Base-by-base conservation (phyloP, 2,329 filamentous ascomycete genomes). In the Fusarium algeriense region DNA sequence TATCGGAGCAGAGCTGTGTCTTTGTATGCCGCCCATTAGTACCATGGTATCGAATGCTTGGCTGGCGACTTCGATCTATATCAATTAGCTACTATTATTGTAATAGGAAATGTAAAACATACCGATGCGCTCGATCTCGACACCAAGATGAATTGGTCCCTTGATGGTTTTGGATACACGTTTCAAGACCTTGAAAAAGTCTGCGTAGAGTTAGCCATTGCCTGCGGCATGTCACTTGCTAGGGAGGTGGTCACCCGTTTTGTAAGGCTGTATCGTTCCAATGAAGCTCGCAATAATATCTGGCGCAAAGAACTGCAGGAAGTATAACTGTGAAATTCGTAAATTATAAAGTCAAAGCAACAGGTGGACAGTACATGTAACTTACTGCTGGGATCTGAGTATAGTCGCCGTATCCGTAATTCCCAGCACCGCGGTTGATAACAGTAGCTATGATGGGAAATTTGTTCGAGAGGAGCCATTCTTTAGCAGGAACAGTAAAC, bases 371-470 rank as follows among this genome's bases (percentile, higher is more conserved):
- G 37, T 4, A 7, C 40, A 20, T 14, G 1, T 14, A 15, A 6
- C 43, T 26, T 19, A 49, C 55, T 12, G 34, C 19, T 3, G 55
- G 55, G 5, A 58, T 23, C 6, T 50, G 17, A 23, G 55, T 50
- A n/a, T 41, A 58, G 44, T 50, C 55, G 2, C 44, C 44, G 5
- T 58, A 58, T 50, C 55, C 55, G 3, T 50, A 58, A 5, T 58
- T 50, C 1, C 55, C 55, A 2, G 55, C 44, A 4, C 44, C 26
- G 1, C 55, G n/a, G 9, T 58, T 58, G 6, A 58, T 58, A 8
- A 58, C 35, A 2, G 55, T 40, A 10, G 44, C 55, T 49, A 58
- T 58, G 1, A 58, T n/a, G 3, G 44, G 55, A 9, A 58, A 58
- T 1, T 58, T 41, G 12, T 58, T 58, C 0, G 55, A 19, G 0